Base-by-base conservation (phyloP, 2,329 filamentous ascomycete genomes). In the Penicillium sclerotiorum region DNA sequence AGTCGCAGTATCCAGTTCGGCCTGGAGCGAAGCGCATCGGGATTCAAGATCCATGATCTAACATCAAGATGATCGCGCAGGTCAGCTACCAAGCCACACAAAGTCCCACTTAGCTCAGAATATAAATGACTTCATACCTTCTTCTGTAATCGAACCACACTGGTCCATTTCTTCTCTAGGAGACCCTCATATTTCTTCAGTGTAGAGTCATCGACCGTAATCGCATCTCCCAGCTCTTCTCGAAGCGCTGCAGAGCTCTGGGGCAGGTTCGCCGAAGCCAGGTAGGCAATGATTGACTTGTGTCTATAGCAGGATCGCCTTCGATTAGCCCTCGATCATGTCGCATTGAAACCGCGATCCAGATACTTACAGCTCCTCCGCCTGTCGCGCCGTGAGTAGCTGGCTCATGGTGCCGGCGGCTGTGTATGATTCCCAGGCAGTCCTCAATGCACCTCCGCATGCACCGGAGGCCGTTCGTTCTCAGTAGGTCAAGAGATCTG, bases 161-260 rank as follows among this genome's bases (percentile, higher is more conserved):
- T 94, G 17, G 93, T 97, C 93, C 93, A 97, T 78, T 97, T 97
- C 82, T 96, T 96, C 80, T 97, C 93, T 59, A 97, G 75, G 22
- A 97, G 74, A 1, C 89, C 89, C 73, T 96, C 91, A 75, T 96
- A 97, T 75, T 95, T 96, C 78, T 96, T 96, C 45, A 87, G 82
- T 17, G 90, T 96, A 15, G 83, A 81, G 55, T 88, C 80, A 68
- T 96, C 90, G 63, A 95, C 93, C 36, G 77, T 75, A 50, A 83
- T 73, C 22, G 77, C 79, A 58, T 88, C 83, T 44, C 85, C 81
- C 4, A 96, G 80, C 71, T 96, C 92, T 64, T 88, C 80, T 55
- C 90, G 84, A 52, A 96, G 77, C 20, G 87, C 83, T 37, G 84
- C 77, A 35, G 89, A 88, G 55, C 83, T 86, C 49, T 84, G 83